Base-by-base conservation (phyloP, 306 rosid species). In the Mucuna pruriens region DNA sequence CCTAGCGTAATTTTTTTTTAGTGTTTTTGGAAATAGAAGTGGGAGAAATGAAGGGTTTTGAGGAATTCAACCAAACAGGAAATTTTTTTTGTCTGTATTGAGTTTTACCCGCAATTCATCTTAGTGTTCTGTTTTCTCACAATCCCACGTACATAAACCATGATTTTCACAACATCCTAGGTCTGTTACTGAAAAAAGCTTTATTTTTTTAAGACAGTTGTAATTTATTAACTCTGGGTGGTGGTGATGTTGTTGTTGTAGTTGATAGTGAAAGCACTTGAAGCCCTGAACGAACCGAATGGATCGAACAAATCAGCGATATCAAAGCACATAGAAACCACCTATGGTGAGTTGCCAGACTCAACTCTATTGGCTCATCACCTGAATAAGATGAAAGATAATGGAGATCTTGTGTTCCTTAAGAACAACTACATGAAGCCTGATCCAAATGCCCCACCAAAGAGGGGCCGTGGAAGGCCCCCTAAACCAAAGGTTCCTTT, bases 401-500 rank as follows among this genome's bases (percentile, higher is more conserved):
- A 76, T 29, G 98, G 98, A 1, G 94, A 91, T 25, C 89, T 94
- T 4, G 92, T 87, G 34, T 91, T 94, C 57, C 75, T 42, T 54
- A 91, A 94, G 71, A 94, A 92, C 86, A 92, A 89, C 85, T 94
- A 91, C 91, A 78, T 46, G 73, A 94, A 89, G 57, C 71, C 86
- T 42, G 94, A 88, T 69, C 94, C 97, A 7, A 79, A 71, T 55
- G 90, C 98, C 0, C 94, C 97, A 13, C 98, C 97, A 0, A 89
- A 86, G 80, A 81, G 97, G 8, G 98, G 97, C 4, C 93, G 98
- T 17, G 98, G 98, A 7, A 82, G 98, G 74, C 98, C 97, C n/a
- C 97, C 97, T 0, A 93, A 93, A 49, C 88, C 91, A 0, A 92
- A 88, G 87, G 87, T 0, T 6, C 84, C 85, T 8, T 42, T 80